Base-by-base conservation (phyloP, 306 rosid genomes). In the peach (Prunus persica) region DNA sequence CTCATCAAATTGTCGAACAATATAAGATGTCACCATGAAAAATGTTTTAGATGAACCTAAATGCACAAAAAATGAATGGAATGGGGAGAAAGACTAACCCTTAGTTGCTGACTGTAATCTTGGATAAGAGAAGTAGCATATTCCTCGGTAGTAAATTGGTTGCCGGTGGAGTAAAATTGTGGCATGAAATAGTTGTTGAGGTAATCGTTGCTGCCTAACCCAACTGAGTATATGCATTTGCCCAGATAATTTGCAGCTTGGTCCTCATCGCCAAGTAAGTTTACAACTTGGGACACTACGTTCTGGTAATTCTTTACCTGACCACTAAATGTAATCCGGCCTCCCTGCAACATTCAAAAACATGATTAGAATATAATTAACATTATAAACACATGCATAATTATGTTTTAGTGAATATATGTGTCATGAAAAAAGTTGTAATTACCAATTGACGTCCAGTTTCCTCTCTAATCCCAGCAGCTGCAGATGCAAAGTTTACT, bases 171-270 rank as follows among this genome's bases (percentile, higher is more conserved):
- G 86, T 95, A 95, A 55, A 75, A 61, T 49, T 47, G 73, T 34
- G 99, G 99, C 97, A 92, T 89, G 89, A 95, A 95, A 77, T 95
- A 92, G 86, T 95, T 95, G 91, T 95, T 95, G 5, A 95, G 96
- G 79, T 95, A 95, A 81, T 95, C 99, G 50, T 95, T 95, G 87
- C 97, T 95, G 50, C 99, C 99, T 79, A 95, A 32, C 54, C 97
- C 97, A 32, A 95, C 77, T 62, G 99, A 89, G 80, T 86, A 92
- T 34, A 95, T 91, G 86, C 99, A 95, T 82, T 70, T 91, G 73
- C 89, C 80, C 3, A 95, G 71, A 79, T 95, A 87, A 70, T 77
- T 68, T 30, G 97, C 88, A 3, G 97, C 85, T 54, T 79, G 19
- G 64, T 87, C 76, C 73, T 86, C 93, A 47, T 78, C 82, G 71